These are phyloP conservation scores for Colletotrichum cereale DNA, from an alignment of 2,329 filamentous ascomycete species.

Conservation along the genomic window DNA sequence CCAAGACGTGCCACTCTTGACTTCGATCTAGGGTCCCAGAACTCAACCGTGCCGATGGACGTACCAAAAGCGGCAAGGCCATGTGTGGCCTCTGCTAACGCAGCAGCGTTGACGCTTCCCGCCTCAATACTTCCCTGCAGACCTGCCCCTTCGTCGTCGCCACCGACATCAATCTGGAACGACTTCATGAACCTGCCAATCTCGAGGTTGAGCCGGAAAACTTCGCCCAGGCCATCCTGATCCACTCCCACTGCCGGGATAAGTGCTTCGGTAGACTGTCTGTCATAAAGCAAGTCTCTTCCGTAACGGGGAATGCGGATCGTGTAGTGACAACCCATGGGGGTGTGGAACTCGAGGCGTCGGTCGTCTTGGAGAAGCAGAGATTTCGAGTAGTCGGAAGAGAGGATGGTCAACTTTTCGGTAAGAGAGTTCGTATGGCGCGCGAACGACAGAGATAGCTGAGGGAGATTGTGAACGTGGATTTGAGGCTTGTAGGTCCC, in stretches of 20 bases:
- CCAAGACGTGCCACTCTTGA: conserved; percentile 83
- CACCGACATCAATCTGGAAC: conserved; percentile 90
- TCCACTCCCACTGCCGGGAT: conserved; percentile 91
- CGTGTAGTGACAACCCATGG: conserved; percentile 87
- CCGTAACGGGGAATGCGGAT: conserved; percentile 94
- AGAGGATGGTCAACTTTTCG: conserved; percentile 89
- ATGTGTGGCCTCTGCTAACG: conserved; percentile 89
- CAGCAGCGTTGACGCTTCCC: conserved; percentile 87
- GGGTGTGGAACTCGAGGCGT: conserved; percentile 92
- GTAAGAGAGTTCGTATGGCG: conserved; percentile 94
- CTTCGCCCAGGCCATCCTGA: conserved; percentile 86
- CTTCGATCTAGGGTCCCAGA: conserved; percentile 92
- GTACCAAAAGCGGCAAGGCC: conserved; percentile 95
- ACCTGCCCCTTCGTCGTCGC: conserved; percentile 79
- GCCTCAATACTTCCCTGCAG: conserved; percentile 89
- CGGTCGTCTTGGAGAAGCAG: conserved; percentile 93
- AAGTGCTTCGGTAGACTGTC: conserved; percentile 84
- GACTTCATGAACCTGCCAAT: conserved; percentile 93
- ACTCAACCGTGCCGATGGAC: conserved; percentile 93
- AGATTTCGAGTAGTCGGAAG: conserved; percentile 92
- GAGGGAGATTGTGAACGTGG: conserved; percentile 93
- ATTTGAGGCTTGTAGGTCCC: conserved; percentile 84
- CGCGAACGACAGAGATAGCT: conserved; percentile 92
- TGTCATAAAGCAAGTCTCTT: conserved; percentile 88
- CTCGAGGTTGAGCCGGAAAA: conserved; percentile 93